Evolutionary conservation across 345 rosid species (phyloP).

Genomic region (Sisymbrium altissimum): DNA sequence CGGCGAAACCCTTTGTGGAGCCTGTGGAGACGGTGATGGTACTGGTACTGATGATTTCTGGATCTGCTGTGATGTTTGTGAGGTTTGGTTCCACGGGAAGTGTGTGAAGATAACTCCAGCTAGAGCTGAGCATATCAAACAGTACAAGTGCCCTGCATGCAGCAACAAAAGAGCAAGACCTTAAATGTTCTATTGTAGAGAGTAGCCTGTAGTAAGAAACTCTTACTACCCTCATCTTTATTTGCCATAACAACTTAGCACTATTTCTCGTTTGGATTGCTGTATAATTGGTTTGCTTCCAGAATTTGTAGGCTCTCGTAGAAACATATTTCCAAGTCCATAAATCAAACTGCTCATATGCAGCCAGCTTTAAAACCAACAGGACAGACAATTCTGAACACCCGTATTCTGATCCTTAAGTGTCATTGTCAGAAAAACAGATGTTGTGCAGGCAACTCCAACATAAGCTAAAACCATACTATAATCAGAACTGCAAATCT

Average conservation of each 20-base stretch:
- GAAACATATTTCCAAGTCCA: neutral
- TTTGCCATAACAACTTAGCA: slow-evolving; percentile 22
- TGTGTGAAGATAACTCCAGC: slow-evolving; percentile 87
- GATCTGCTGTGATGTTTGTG: slow-evolving; percentile 81
- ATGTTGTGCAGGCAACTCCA: neutral
- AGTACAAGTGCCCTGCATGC: slow-evolving; percentile 84
- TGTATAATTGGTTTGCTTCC: slow-evolving; percentile 20
- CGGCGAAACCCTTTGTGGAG: slow-evolving; percentile 72
- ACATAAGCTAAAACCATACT: neutral
- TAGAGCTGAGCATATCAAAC: slow-evolving; percentile 79
- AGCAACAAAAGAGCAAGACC: slow-evolving; percentile 68
- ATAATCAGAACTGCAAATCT: neutral
- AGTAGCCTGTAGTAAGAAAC: slow-evolving; percentile 26
- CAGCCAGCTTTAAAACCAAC: neutral
- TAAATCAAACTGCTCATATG: neutral
- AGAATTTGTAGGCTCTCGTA: neutral
- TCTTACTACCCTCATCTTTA: slow-evolving; percentile 24
- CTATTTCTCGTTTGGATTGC: slow-evolving; percentile 11
- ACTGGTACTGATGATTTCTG: slow-evolving; percentile 70
- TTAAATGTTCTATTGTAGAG: slow-evolving; percentile 33
- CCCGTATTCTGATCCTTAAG: neutral
- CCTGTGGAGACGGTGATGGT: slow-evolving; percentile 73
- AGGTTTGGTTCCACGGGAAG: slow-evolving; percentile 84
- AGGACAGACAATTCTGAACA: neutral
- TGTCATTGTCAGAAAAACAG: neutral